Evolutionary conservation across 805 yeast genomes (phyloP).

Genomic region (Blastobotrys peoriensis): DNA sequence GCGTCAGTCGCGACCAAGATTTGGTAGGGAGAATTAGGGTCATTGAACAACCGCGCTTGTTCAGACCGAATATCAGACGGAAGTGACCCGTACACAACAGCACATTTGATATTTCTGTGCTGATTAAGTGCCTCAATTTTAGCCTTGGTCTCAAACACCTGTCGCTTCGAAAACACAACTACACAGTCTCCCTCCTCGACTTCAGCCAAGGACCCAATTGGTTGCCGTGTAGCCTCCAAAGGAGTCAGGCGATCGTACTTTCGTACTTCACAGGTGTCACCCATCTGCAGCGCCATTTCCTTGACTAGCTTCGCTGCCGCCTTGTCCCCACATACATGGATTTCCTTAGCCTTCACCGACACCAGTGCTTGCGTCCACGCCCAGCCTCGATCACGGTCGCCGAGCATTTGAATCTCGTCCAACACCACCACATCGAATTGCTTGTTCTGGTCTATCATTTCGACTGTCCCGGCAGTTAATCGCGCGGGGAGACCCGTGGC

Average conservation of each 20-base stretch:
- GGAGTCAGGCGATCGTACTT: constrained; percentile 71
- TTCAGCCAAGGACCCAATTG: constrained; percentile 28
- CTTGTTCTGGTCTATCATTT: constrained; percentile 71
- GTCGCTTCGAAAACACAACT: constrained; percentile 74
- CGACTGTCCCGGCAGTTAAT: constrained; percentile 83
- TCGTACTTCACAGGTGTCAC: constrained; percentile 71
- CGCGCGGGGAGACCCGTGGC: constrained; percentile 63
- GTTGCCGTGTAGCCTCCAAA: constrained; percentile 45
- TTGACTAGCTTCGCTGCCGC: constrained; percentile 67
- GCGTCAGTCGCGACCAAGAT: constrained; percentile 95
- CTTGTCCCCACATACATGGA: constrained; percentile 92
- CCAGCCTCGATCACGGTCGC: constrained; percentile 72
- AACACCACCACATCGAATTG: constrained; percentile 81
- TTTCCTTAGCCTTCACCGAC: constrained; percentile 78
- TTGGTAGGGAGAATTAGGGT: constrained; percentile 59
- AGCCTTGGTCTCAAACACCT: constrained; percentile 63
- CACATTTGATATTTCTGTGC: constrained; percentile 49
- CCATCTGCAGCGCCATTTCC: constrained; percentile 57
- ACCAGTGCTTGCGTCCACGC: constrained; percentile 92
- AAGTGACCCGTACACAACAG: constrained; percentile 88
- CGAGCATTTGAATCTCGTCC: constrained; percentile 96
- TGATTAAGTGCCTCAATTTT: constrained; percentile 57
- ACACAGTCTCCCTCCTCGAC: constrained; percentile 75
- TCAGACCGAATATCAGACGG: constrained; percentile 91
- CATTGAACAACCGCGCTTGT: constrained; percentile 75